These are phyloP conservation scores for Poa annua DNA, from an alignment of 176 grass and related monocot genomes.

Conservation along the genomic window DNA sequence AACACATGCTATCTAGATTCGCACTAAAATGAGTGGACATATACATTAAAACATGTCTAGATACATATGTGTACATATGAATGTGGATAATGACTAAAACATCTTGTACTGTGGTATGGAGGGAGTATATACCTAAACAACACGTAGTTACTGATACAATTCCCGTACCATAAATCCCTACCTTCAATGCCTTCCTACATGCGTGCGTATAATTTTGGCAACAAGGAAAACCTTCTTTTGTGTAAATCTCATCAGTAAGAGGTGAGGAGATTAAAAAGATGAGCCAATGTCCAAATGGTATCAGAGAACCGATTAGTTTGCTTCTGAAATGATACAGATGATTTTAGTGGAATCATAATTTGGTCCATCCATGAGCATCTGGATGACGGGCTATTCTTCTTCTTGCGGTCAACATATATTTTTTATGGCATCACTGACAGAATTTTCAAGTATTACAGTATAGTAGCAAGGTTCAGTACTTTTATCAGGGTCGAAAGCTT, in stretches of 20 bases:
- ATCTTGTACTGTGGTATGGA: no score
- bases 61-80: no score
- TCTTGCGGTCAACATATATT: not conserved
- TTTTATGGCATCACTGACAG: not conserved
- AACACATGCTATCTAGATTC: no score
- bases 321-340: not conserved
- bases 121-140: not conserved
- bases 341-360: constrained; percentile 1
- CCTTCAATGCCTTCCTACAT: not conserved
- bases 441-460: constrained; percentile 6
- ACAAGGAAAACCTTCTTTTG: constrained; percentile 25
- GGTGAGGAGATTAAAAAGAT: not conserved
- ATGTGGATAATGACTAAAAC: no score
- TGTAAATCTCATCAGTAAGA: constrained; percentile 23
- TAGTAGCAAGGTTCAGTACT: not conserved
- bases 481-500: not conserved
- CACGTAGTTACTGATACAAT: not conserved
- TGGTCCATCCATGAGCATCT: constrained; percentile 21
- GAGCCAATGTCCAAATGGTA: constrained; percentile 10
- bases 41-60: no score
- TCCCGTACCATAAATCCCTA: not conserved
- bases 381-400: not conserved
- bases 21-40: no score
- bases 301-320: constrained; percentile 24
- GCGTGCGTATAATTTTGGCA: not conserved